Evolutionary conservation across 108 stramenopile genomes (phyloP).

Genomic region (Mediolabrus comicus): DNA sequence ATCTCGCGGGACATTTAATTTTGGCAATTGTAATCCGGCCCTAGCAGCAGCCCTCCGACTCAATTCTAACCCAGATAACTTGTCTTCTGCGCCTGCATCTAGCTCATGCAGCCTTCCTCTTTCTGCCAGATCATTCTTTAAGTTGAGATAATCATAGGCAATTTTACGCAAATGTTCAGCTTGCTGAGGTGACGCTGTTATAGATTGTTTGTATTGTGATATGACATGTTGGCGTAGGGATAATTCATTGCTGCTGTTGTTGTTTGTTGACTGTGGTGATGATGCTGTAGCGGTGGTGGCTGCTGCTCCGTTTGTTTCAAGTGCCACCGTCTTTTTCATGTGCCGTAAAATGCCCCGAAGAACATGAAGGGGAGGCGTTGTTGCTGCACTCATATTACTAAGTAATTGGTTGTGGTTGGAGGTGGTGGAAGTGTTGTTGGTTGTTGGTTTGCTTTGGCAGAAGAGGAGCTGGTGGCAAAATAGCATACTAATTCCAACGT

Average conservation of each 20-base stretch:
- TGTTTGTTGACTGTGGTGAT: conserved; percentile 3
- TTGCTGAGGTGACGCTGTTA: conserved; percentile 14
- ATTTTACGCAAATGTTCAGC: conserved; percentile 31
- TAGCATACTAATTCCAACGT: too few relatives aligned
- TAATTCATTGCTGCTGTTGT: conserved; percentile 1
- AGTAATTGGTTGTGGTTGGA: too few relatives aligned
- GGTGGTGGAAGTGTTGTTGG: too few relatives aligned
- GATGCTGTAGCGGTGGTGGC: conserved; percentile 1
- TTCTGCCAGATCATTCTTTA: conserved; percentile 63
- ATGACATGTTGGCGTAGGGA: conserved; percentile 33
- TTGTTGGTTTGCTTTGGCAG: too few relatives aligned
- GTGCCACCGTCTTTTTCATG: conserved; percentile 20
- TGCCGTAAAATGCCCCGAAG: conserved; percentile 62
- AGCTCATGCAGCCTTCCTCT: conserved; percentile 63
- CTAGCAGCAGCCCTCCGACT: conserved; percentile 76
- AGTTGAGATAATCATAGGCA: conserved; percentile 57
- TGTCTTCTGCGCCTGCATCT: conserved; percentile 75
- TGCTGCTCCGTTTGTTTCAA: background rate
- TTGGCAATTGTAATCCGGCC: conserved; percentile 73
- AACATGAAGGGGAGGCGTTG: conserved; percentile 62
- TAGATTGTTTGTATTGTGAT: conserved; percentile 42
- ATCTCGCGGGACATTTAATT: too few relatives aligned
- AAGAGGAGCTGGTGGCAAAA: too few relatives aligned
- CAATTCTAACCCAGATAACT: conserved; percentile 72
- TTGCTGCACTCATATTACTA: conserved; percentile 20